Percentiles rank a stretch among this genome's conserved stretches.
Conservation (phyloP, 1,139 yeast species). For the Blastobotrys elegans region DNA sequence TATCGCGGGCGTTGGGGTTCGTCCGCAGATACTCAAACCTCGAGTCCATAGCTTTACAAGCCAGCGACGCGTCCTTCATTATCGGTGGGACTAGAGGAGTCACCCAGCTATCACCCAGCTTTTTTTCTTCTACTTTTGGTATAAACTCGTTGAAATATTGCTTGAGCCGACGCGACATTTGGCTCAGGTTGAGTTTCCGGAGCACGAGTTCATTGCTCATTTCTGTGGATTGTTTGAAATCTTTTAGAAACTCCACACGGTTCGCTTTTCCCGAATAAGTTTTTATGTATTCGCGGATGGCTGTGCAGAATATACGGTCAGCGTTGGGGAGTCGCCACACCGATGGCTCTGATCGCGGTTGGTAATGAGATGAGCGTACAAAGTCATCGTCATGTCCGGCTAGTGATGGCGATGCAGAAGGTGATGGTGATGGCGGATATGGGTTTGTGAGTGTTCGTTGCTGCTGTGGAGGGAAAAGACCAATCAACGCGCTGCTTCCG, state of each 20-base stretch:
- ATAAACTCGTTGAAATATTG: conserved; percentile 1
- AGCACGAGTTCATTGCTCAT: background rate
- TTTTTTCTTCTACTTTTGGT: conserved; percentile 1
- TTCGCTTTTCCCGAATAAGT: conserved; percentile 3
- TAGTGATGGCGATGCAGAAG: conserved; percentile 4
- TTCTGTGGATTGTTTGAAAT: background rate
- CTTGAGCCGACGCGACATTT: conserved; percentile 4
- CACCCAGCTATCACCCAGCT: background rate
- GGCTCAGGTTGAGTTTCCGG: background rate
- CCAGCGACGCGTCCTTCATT: conserved; percentile 3
- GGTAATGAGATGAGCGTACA: background rate
- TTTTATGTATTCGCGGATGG: conserved; percentile 1
- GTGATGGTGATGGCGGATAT: conserved; percentile 5
- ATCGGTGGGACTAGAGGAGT: conserved; percentile 4
- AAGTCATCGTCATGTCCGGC: background rate
- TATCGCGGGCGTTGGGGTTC: conserved; percentile 1
- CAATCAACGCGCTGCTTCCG: background rate
- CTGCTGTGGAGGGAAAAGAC: background rate
- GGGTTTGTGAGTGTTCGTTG: conserved; percentile 1
- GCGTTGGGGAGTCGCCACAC: conserved; percentile 8
- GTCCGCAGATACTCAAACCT: conserved; percentile 2
- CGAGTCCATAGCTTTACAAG: conserved; percentile 3
- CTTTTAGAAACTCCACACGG: conserved; percentile 4
- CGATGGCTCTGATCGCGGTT: background rate
- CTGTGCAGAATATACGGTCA: conserved; percentile 1